Percentiles rank a stretch among this genome's conserved stretches.
phyloP scores from a whole-genome alignment of 441 rosid species.

The Eruca vesicaria region DNA sequence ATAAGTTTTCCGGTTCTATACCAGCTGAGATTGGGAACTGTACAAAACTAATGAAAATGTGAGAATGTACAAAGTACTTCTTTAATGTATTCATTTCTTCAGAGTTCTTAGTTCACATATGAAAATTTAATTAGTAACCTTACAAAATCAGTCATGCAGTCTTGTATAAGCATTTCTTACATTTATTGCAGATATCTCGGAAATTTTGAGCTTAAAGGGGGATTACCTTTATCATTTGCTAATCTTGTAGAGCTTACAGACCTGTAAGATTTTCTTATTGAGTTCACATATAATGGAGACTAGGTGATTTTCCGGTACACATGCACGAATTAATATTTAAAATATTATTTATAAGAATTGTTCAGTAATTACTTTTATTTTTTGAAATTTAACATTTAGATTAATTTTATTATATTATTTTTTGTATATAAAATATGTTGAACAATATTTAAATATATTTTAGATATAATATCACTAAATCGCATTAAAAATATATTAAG shows the following conservation, averaged over 20 bases:
- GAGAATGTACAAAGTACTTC: conserved; percentile 19
- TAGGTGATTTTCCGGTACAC: too few relatives aligned
- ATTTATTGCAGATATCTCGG: conserved; percentile 36
- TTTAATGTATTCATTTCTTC: not conserved
- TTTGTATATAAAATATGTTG: too few relatives aligned
- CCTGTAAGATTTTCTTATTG: conserved; percentile 33
- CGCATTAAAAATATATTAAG: too few relatives aligned
- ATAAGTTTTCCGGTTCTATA: conserved; percentile 61
- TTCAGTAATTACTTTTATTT: too few relatives aligned
- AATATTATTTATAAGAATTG: too few relatives aligned
- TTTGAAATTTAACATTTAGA: too few relatives aligned
- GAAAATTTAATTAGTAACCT: not conserved
- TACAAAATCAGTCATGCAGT: not conserved
- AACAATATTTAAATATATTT: too few relatives aligned
- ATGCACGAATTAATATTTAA: too few relatives aligned
- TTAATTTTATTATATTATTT: too few relatives aligned
- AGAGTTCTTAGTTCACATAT: not conserved
- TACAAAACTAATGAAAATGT: conserved; percentile 46
- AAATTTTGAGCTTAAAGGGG: conserved; percentile 47
- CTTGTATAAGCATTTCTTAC: not conserved
- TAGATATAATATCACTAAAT: too few relatives aligned
- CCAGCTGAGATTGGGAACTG: conserved; percentile 60
- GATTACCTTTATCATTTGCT: conserved; percentile 46
- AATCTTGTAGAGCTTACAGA: conserved; percentile 32
- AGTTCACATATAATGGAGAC: too few relatives aligned